These are phyloP conservation scores for Fomitopsis pulvina DNA, from an alignment of 768 basidiomycete genomes.

Conservation along the genomic window DNA sequence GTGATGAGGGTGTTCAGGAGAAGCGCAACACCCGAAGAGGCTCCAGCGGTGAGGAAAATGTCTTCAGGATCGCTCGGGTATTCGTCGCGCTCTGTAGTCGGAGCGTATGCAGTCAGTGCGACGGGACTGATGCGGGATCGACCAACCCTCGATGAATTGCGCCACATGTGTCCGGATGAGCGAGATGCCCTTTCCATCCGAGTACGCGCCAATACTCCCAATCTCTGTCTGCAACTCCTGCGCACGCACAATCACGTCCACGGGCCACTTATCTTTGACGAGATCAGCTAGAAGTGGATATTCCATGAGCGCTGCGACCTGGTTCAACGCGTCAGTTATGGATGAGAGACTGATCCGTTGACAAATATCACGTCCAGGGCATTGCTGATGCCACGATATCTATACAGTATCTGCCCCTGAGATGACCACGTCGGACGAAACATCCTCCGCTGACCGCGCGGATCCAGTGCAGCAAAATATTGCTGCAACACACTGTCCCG, in stretches of 20 bases:
- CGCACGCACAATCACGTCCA: slow-evolving; percentile 80
- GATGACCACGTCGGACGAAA: too few species aligned
- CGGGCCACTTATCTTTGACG: slow-evolving; percentile 74
- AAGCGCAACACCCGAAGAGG: slow-evolving; percentile 90
- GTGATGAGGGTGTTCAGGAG: slow-evolving; percentile 76
- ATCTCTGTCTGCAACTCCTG: slow-evolving; percentile 77
- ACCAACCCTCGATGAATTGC: slow-evolving; percentile 69
- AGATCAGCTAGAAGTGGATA: slow-evolving; percentile 80
- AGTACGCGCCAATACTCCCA: slow-evolving; percentile 92
- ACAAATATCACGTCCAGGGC: too few species aligned
- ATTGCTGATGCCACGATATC: too few species aligned
- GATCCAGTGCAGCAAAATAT: too few species aligned
- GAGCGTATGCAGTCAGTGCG: too few species aligned
- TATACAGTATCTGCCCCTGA: too few species aligned
- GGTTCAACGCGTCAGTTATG: too few species aligned
- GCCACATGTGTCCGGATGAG: slow-evolving; percentile 85
- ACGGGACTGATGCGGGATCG: background rate
- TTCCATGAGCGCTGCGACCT: slow-evolving; percentile 90
- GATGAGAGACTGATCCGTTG: too few species aligned
- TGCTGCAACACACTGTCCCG: too few species aligned
- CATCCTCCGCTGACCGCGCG: too few species aligned
- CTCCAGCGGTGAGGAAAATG: slow-evolving; percentile 94
- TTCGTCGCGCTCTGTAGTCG: slow-evolving; percentile 82
- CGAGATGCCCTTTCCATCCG: slow-evolving; percentile 89
- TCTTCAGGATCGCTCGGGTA: slow-evolving; percentile 73